These are phyloP conservation scores for Inga leiocalycina DNA, from an alignment of 306 rosid species.

Conservation along the genomic window DNA sequence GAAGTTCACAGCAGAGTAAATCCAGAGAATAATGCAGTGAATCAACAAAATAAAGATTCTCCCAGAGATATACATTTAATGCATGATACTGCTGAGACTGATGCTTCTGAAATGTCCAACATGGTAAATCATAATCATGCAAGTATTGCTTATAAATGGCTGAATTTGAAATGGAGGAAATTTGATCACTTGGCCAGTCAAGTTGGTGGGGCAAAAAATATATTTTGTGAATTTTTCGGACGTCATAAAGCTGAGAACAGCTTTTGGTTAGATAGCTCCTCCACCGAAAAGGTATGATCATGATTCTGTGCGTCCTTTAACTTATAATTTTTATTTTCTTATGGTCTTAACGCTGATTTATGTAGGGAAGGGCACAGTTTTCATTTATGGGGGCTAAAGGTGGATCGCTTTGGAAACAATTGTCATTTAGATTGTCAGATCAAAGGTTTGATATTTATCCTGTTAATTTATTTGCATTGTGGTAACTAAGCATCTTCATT, in stretches of 20 bases:
- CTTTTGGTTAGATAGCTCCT: slow-evolving; percentile 99
- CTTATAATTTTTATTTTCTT: background rate
- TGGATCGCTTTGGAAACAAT: slow-evolving; percentile 90
- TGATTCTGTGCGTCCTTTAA: slow-evolving; percentile 29
- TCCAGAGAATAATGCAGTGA: slow-evolving; percentile 36
- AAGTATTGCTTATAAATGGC: slow-evolving; percentile 48
- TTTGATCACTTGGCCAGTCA: slow-evolving; percentile 64
- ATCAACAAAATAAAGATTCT: slow-evolving; percentile 40
- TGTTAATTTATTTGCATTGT: slow-evolving; percentile 3
- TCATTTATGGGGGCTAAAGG: slow-evolving; percentile 98
- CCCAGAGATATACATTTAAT: slow-evolving; percentile 29
- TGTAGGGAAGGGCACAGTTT: slow-evolving; percentile 87
- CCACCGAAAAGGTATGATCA: slow-evolving; percentile 78
- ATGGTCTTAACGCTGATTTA: background rate
- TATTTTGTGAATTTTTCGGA: slow-evolving; percentile 82
- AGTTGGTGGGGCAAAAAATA: slow-evolving; percentile 83
- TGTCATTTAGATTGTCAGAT: slow-evolving; percentile 73
- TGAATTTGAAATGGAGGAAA: slow-evolving; percentile 91
- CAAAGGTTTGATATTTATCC: slow-evolving; percentile 60
- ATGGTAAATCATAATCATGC: slow-evolving; percentile 50
- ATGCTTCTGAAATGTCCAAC: slow-evolving; percentile 37
- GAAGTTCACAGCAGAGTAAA: slow-evolving; percentile 46
- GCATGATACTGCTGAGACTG: slow-evolving; percentile 36
- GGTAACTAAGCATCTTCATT: slow-evolving; percentile 20
- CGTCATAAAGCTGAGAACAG: slow-evolving; percentile 70